Evolutionary conservation across 805 yeast species (phyloP).

Genomic region (Nakazawaea molendinolei): DNA sequence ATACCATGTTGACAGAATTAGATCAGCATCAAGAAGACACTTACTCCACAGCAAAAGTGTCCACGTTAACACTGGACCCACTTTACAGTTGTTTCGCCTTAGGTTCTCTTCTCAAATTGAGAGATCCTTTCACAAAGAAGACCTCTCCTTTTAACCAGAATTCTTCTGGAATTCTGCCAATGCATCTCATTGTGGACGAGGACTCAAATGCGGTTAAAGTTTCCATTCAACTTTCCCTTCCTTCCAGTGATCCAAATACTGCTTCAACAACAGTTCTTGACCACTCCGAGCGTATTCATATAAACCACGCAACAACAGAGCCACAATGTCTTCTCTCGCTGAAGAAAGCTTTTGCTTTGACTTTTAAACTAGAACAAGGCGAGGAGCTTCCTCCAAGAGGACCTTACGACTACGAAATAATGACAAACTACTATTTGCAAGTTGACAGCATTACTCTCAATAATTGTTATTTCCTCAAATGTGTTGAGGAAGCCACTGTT

Average conservation of each 20-base stretch:
- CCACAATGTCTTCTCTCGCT: slow-evolving; percentile 9
- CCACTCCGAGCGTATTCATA: slow-evolving; percentile 2
- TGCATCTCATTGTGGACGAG: slow-evolving; percentile 19
- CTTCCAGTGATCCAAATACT: background rate
- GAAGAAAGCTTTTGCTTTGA: slow-evolving; percentile 10
- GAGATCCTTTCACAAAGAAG: slow-evolving; percentile 17
- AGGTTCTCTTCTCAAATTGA: slow-evolving; percentile 16
- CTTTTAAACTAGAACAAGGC: slow-evolving; percentile 18
- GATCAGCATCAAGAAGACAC: slow-evolving; percentile 1
- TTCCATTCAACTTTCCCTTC: slow-evolving; percentile 17
- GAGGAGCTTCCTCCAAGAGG: slow-evolving; percentile 19
- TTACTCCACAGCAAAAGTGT: slow-evolving; percentile 1
- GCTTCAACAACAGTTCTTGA: slow-evolving; percentile 1
- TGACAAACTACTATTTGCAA: slow-evolving; percentile 18
- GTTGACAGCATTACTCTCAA: slow-evolving; percentile 18
- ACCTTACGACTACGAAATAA: slow-evolving; percentile 21
- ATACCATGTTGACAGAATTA: slow-evolving; percentile 11
- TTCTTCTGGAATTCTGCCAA: background rate
- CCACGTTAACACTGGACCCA: background rate
- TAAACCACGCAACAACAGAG: slow-evolving; percentile 8
- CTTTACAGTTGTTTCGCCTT: slow-evolving; percentile 14
- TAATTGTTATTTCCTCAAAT: slow-evolving; percentile 17
- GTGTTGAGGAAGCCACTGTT: slow-evolving; percentile 13
- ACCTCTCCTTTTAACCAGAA: background rate
- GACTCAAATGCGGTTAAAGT: slow-evolving; percentile 19